phyloP scores from a whole-genome alignment of 2,329 filamentous ascomycete species.

The Fusarium tanahbumbuense region DNA sequence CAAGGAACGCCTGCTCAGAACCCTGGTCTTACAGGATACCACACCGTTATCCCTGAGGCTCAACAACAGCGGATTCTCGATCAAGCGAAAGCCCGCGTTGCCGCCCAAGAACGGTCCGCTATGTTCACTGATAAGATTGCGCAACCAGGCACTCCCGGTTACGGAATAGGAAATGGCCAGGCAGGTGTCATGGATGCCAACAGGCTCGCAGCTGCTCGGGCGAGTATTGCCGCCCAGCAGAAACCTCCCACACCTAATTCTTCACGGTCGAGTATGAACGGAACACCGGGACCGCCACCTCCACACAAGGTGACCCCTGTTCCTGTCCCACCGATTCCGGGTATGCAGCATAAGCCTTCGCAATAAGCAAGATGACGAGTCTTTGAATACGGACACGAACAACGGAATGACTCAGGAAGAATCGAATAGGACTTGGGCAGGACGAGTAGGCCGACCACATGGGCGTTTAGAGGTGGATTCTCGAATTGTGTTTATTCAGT shows the following conservation, averaged over 20 bases:
- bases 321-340: conserved; percentile 57
- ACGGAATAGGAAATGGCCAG: conserved; percentile 36
- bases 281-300: conserved; percentile 50
- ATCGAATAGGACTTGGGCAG: conserved; percentile 2
- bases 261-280: conserved; percentile 50
- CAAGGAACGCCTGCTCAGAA: conserved; percentile 50
- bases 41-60: conserved; percentile 61
- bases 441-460: conserved; percentile 18
- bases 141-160: conserved; percentile 57
- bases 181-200: conserved; percentile 48
- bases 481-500: conserved; percentile 37
- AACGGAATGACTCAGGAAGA: conserved; percentile 13
- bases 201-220: conserved; percentile 51
- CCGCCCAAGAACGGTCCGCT: conserved; percentile 57
- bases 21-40: conserved; percentile 58
- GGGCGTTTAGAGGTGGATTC: conserved; percentile 47
- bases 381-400: conserved; percentile 19
- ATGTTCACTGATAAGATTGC: conserved; percentile 58
- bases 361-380: conserved; percentile 15
- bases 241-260: conserved; percentile 54
- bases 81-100: conserved; percentile 61
- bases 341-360: conserved; percentile 50
- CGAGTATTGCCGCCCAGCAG: conserved; percentile 51
- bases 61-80: conserved; percentile 64
- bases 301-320: conserved; percentile 59